Evolutionary conservation across 108 stramenopile species (phyloP).

Genomic region (Skeletonema costatum): DNA sequence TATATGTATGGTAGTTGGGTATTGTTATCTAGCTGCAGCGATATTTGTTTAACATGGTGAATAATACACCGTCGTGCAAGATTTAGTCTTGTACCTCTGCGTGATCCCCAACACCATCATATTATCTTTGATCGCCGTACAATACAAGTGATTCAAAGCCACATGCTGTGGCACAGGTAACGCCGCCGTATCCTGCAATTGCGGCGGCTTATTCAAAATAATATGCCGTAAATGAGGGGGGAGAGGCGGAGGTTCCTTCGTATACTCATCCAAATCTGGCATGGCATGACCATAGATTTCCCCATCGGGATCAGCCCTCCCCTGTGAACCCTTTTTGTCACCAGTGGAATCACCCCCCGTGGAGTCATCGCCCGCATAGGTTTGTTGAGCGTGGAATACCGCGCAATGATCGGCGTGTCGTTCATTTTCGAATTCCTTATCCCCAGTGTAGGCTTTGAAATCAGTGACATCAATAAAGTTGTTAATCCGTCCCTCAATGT

Average conservation of each 20-base stretch:
- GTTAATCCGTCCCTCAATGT: slow-evolving; percentile 98
- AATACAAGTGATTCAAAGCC: slow-evolving; percentile 98
- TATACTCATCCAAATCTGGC: slow-evolving; percentile 98
- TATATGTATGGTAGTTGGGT: too few relatives aligned
- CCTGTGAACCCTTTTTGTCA: slow-evolving; percentile 4
- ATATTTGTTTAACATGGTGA: slow-evolving; percentile 59
- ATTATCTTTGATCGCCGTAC: slow-evolving; percentile 98
- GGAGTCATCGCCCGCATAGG: neutral
- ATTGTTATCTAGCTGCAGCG: too few relatives aligned
- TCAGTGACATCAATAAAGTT: slow-evolving; percentile 99
- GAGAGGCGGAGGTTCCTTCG: slow-evolving; percentile 99
- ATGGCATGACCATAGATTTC: slow-evolving; percentile 88
- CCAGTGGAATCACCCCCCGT: slow-evolving; percentile 9
- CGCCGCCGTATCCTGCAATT: slow-evolving; percentile 88
- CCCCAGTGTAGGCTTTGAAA: slow-evolving; percentile 95
- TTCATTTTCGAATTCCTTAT: slow-evolving; percentile 88
- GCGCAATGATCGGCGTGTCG: slow-evolving; percentile 74
- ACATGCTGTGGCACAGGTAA: slow-evolving; percentile 98
- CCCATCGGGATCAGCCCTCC: slow-evolving; percentile 68
- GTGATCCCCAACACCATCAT: slow-evolving; percentile 99
- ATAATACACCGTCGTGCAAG: slow-evolving; percentile 97
- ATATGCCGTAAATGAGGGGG: slow-evolving; percentile 99
- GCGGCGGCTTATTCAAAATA: slow-evolving; percentile 96
- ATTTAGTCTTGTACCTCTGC: slow-evolving; percentile 95
- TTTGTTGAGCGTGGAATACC: neutral